A percentile compares a stretch with the other conserved stretches of the same genome.
These are phyloP conservation scores for Gossypium gossypioides DNA, from an alignment of 441 rosid genomes.

Conservation along the genomic window DNA sequence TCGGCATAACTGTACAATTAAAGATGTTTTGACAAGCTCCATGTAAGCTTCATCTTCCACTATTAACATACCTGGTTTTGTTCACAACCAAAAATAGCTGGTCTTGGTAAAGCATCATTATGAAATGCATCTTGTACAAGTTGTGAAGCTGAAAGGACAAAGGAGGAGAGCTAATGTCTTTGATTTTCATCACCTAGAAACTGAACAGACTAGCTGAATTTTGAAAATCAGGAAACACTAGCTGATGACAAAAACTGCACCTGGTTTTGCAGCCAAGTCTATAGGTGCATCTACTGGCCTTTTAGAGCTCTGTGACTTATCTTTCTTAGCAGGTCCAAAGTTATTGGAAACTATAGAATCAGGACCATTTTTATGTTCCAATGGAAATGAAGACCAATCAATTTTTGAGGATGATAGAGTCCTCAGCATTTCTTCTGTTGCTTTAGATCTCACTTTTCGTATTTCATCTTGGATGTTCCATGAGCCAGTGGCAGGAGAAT, in stretches of 20 bases:
- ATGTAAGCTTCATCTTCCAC: background rate
- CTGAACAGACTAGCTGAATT: background rate
- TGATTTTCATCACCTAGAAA: background rate
- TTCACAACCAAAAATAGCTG: conserved; percentile 28
- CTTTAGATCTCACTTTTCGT: conserved; percentile 74
- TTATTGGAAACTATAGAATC: conserved; percentile 20
- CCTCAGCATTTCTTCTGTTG: conserved; percentile 77
- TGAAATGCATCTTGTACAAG: conserved; percentile 25
- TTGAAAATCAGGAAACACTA: background rate
- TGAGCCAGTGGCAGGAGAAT: conserved; percentile 40
- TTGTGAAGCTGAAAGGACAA: conserved; percentile 31
- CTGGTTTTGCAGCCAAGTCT: conserved; percentile 26
- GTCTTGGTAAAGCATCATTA: conserved; percentile 26
- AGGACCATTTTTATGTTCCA: conserved; percentile 29
- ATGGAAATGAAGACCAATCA: conserved; percentile 33
- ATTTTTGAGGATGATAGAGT: conserved; percentile 37
- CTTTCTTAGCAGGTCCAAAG: conserved; percentile 21
- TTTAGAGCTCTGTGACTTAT: conserved; percentile 12
- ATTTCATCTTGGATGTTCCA: conserved; percentile 85
- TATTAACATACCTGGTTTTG: conserved; percentile 38
- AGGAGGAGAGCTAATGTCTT: background rate
- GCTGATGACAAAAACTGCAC: conserved; percentile 14
- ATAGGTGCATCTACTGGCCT: conserved; percentile 24
- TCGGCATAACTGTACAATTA: background rate
- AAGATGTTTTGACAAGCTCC: background rate